Percentiles rank a stretch among this genome's conserved stretches.
These are phyloP conservation scores for Guadua angustifolia DNA, from an alignment of 176 grass and related monocot species.

Conservation along the genomic window DNA sequence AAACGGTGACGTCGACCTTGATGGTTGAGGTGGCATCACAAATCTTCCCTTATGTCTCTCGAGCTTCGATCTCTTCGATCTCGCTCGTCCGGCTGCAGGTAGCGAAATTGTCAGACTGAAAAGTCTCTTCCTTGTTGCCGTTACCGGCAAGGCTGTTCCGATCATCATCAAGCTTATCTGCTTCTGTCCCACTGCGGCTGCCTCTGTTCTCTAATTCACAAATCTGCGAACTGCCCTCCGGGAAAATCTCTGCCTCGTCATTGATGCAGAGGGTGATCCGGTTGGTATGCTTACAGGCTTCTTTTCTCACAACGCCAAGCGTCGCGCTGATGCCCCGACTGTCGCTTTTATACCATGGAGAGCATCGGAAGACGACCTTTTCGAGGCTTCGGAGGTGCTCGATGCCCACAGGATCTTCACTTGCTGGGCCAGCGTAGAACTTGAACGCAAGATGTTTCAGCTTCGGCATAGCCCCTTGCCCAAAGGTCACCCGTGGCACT, in stretches of 20 bases:
- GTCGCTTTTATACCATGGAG: background rate
- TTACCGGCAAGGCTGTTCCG: too few relatives aligned
- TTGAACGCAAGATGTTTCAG: slow-evolving; percentile 21
- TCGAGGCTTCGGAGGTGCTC: background rate
- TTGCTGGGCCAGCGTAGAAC: background rate
- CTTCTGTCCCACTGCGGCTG: background rate
- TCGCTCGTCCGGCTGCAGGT: too few relatives aligned
- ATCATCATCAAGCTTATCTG: too few relatives aligned
- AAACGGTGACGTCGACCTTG: too few relatives aligned
- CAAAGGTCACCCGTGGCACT: background rate
- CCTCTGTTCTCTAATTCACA: background rate
- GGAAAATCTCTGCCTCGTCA: background rate
- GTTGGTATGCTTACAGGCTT: background rate
- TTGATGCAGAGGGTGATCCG: background rate
- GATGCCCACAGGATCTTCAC: background rate
- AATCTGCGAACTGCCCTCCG: background rate
- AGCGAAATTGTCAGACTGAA: too few relatives aligned
- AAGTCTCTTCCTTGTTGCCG: too few relatives aligned
- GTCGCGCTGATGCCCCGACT: background rate
- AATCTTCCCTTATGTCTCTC: too few relatives aligned
- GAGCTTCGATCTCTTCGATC: background rate
- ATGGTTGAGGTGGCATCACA: too few relatives aligned
- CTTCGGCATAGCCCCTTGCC: background rate
- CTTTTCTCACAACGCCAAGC: background rate
- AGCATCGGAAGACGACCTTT: background rate